Evolutionary conservation across 139 green algal species (phyloP).

Genomic region (Chlorella sp.): DNA sequence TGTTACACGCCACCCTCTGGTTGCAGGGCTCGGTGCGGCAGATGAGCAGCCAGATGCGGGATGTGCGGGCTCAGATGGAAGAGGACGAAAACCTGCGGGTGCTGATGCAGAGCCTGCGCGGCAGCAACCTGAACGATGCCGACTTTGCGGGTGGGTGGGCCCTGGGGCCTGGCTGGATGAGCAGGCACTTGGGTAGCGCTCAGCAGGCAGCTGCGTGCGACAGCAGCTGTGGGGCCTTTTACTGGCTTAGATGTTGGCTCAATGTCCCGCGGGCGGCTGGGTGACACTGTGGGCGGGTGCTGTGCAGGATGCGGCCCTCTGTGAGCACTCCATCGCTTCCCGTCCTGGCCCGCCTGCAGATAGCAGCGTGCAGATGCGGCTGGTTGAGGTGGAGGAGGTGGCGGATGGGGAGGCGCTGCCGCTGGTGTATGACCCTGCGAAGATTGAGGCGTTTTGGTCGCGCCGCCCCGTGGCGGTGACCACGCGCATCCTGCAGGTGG

Average conservation of each 20-base stretch:
- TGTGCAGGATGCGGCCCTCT: neutral
- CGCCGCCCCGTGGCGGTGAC: constrained; percentile 83
- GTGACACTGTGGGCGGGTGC: no score
- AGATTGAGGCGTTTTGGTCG: constrained; percentile 90
- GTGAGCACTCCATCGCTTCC: neutral
- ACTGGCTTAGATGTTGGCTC: no score
- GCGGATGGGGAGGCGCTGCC: constrained; percentile 75
- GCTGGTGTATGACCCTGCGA: constrained; percentile 87
- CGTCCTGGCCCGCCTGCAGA: neutral
- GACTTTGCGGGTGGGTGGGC: constrained; percentile 81
- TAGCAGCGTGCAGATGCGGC: constrained; percentile 34
- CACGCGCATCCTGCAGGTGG: constrained; percentile 85
- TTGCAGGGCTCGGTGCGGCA: constrained; percentile 43
- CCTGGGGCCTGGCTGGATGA: no score
- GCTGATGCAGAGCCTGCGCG: constrained; percentile 88
- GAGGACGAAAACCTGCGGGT: constrained; percentile 79
- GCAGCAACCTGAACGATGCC: constrained; percentile 84
- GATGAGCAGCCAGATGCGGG: constrained; percentile 80
- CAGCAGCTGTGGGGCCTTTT: no score
- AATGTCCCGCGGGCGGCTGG: no score
- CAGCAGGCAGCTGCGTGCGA: no score
- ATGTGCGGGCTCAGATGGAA: constrained; percentile 73
- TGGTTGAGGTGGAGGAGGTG: constrained; percentile 37
- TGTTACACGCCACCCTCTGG: neutral
- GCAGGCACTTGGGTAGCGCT: no score